A percentile compares a stretch with the other conserved stretches of the same genome.
Evolutionary conservation across 129 eudicot species (phyloP).

Genomic region (Dittrichia graveolens): DNA sequence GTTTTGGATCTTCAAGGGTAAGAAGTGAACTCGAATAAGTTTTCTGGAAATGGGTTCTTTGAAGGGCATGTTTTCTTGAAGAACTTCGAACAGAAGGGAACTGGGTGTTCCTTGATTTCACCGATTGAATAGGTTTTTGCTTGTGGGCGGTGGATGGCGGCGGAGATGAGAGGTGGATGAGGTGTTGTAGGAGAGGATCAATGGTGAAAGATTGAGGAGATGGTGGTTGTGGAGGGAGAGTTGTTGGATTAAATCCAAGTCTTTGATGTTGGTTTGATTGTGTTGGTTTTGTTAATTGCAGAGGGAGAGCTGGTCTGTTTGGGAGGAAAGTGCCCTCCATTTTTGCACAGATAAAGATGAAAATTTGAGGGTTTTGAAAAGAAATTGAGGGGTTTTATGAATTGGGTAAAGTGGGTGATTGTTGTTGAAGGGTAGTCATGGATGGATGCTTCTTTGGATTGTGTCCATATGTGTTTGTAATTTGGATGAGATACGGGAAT

Average conservation of each 20-base stretch:
- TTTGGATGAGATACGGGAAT: conserved; percentile 36
- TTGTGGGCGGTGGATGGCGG: conserved; percentile 45
- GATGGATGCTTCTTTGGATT: conserved; percentile 28
- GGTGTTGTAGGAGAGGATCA: conserved; percentile 74
- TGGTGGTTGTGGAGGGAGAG: conserved; percentile 60
- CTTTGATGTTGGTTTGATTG: conserved; percentile 47
- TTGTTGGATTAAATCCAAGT: conserved; percentile 54
- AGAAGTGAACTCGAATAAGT: conserved; percentile 21
- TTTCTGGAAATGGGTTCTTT: conserved; percentile 35
- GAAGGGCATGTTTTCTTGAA: conserved; percentile 27
- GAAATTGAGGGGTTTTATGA: conserved; percentile 3
- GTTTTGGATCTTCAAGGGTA: conserved; percentile 36
- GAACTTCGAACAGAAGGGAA: conserved; percentile 31
- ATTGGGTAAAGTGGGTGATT: conserved; percentile 27
- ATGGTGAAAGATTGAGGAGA: conserved; percentile 59
- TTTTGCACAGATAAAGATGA: conserved; percentile 12
- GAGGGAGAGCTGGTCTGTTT: conserved; percentile 74
- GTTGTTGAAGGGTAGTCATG: conserved; percentile 19
- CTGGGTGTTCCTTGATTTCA: conserved; percentile 33
- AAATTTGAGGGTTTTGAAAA: conserved; percentile 9
- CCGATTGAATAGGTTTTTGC: conserved; percentile 36
- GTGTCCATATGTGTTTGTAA: conserved; percentile 32
- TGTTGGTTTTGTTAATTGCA: conserved; percentile 61
- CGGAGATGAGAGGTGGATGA: conserved; percentile 62
- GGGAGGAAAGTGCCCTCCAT: conserved; percentile 82